Base-by-base conservation (phyloP, 768 basidiomycete species). In the Mycena olivaceomarginata region DNA sequence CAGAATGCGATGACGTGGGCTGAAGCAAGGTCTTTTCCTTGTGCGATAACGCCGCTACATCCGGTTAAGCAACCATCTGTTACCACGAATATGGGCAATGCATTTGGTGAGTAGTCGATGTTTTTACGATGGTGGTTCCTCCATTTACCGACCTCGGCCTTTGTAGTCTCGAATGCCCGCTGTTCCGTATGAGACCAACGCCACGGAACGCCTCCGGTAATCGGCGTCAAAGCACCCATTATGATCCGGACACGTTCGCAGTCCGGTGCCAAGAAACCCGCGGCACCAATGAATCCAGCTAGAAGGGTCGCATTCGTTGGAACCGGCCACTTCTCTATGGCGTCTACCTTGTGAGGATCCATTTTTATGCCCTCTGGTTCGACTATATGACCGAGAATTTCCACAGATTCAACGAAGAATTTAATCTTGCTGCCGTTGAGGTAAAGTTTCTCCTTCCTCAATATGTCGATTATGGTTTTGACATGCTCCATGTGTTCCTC, bases 401-500 rank as follows among this genome's bases (percentile, higher is more conserved):
- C 83, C 16, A 87, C 22, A 20, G 80, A 78, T 0, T 74, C n/a
- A 0, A 72, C 70, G 0, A 89, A 72, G 62, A 89, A 86, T 0
- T 82, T 66, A 0, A 88, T 80, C 70, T 90, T 89, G 0, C 67
- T 31, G 5, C 78, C 67, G 48, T 83, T 87, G 0, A 89, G 79
- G 82, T 86, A 89, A 2, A 90, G 79, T 56, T 82, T 80, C 25
- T 89, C 84, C 0, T 70, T 40, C 0, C 79, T 66, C 0, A 90
- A 79, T 0, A 87, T 81, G 16, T 89, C 70, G 1, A 90, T 65
- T 0, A 89, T 75, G 1, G 71, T 67, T 9, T 79, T 74, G 0
- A 87, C 82, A 79, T 89, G 81, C 11, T 76, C 37, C 2, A 82
- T 66, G 60, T 89, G 89, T 16, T 87, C 85, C 18, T 84, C 85